Conservation (phyloP, 2,329 filamentous ascomycete genomes). For the Cucurbitaria berberidis region DNA sequence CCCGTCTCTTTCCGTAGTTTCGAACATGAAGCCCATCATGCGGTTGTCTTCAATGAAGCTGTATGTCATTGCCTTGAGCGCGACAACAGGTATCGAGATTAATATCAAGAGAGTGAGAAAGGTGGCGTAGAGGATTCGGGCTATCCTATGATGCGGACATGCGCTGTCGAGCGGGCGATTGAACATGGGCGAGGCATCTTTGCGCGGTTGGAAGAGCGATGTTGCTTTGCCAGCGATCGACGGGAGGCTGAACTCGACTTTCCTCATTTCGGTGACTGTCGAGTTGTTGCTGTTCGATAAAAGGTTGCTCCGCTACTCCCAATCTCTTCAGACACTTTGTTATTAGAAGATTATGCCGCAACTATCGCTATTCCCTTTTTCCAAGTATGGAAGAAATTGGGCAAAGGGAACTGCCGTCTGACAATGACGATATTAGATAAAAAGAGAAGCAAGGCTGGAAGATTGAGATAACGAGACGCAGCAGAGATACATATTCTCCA, state of each 20-base stretch:
- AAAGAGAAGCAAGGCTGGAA: slow-evolving; percentile 14
- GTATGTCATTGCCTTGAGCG: slow-evolving; percentile 38
- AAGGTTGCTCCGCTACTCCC: not conserved
- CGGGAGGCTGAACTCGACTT: slow-evolving; percentile 12
- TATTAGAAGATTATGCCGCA: not conserved
- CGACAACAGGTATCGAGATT: slow-evolving; percentile 29
- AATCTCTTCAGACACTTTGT: not conserved
- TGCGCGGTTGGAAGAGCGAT: slow-evolving; percentile 18
- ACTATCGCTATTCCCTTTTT: not conserved
- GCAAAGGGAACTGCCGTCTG: not conserved
- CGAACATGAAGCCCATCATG: slow-evolving; percentile 39
- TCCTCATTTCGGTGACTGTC: slow-evolving; percentile 14
- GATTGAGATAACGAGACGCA: slow-evolving; percentile 12
- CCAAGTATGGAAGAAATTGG: not conserved
- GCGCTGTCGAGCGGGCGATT: slow-evolving; percentile 15
- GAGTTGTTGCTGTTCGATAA: not conserved
- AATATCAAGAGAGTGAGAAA: slow-evolving; percentile 26
- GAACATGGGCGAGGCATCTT: slow-evolving; percentile 10
- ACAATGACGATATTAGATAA: not conserved
- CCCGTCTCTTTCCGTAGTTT: slow-evolving; percentile 18
- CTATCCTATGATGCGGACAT: slow-evolving; percentile 24
- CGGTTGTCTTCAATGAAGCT: slow-evolving; percentile 43
- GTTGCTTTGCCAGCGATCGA: slow-evolving; percentile 16
- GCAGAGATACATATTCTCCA: slow-evolving; percentile 28
- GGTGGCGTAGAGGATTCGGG: slow-evolving; percentile 27